A percentile compares a stretch with the other conserved stretches of the same genome.
phyloP scores from a whole-genome alignment of 352 stramenopile species.

The Pythium plurisporium region DNA sequence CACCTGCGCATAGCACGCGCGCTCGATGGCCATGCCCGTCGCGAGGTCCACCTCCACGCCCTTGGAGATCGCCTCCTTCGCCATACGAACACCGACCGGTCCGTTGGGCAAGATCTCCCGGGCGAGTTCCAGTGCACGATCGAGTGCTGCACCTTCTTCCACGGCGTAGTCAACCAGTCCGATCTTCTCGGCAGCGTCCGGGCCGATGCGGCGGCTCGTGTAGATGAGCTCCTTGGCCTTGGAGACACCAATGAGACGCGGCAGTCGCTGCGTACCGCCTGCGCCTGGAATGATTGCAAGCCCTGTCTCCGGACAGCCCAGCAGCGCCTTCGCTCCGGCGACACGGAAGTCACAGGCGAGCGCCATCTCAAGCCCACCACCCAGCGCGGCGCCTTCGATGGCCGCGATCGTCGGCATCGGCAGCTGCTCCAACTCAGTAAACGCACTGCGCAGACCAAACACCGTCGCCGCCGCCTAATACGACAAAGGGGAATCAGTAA shows the following conservation, averaged over 20 bases:
- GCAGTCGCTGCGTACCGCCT: constrained; percentile 90
- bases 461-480: neutral
- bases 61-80: constrained; percentile 86
- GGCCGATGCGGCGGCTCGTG: constrained; percentile 81
- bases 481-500: neutral
- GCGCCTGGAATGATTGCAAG: constrained; percentile 92
- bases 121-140: constrained; percentile 79
- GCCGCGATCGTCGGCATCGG: constrained; percentile 92
- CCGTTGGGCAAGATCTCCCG: constrained; percentile 90
- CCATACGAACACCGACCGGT: constrained; percentile 89
- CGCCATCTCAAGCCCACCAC: constrained; percentile 90
- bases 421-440: constrained; percentile 81
- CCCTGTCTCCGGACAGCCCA: constrained; percentile 90
- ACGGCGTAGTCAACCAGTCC: constrained; percentile 90
- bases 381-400: constrained; percentile 89
- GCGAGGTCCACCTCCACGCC: constrained; percentile 83
- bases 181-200: constrained; percentile 69
- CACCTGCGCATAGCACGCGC: constrained; percentile 88
- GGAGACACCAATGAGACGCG: constrained; percentile 88
- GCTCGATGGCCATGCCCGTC: constrained; percentile 89
- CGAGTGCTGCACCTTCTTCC: constrained; percentile 48
- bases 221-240: constrained; percentile 95
- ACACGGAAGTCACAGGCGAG: constrained; percentile 91
- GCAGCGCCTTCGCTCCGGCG: constrained; percentile 74
- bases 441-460: constrained; percentile 18